Conservation (phyloP, 176 grass and related monocot genomes). For the Ananas comosus region DNA sequence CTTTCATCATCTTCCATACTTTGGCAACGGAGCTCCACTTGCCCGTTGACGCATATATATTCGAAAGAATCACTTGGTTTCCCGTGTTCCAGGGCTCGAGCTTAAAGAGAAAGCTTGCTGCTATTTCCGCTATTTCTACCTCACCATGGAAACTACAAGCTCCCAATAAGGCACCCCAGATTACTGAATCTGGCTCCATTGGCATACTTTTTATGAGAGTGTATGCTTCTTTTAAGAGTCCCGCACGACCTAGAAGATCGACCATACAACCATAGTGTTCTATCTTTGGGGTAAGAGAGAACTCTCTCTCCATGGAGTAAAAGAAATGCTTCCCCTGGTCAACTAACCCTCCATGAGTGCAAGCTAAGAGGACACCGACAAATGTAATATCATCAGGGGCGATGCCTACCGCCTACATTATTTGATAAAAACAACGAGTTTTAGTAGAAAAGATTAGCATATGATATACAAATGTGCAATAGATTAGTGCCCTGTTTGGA, state of each 20-base stretch:
- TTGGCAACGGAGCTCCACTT: conserved; percentile 48
- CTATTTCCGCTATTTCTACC: conserved; percentile 43
- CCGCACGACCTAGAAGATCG: conserved; percentile 57
- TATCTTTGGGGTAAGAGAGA: conserved; percentile 37
- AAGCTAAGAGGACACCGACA: conserved; percentile 53
- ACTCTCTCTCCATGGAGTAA: conserved; percentile 36
- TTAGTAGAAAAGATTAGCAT: too few relatives aligned
- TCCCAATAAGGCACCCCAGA: conserved; percentile 65
- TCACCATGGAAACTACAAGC: conserved; percentile 71
- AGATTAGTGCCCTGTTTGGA: too few relatives aligned
- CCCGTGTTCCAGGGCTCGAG: conserved; percentile 50
- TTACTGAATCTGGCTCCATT: conserved; percentile 53
- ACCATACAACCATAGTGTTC: conserved; percentile 73
- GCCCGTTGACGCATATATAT: conserved; percentile 52
- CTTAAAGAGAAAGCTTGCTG: conserved; percentile 20
- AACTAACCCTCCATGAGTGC: conserved; percentile 70
- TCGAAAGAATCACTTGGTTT: conserved; percentile 59
- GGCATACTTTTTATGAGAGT: conserved; percentile 47
- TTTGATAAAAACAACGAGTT: too few relatives aligned
- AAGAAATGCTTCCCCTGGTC: conserved; percentile 48
- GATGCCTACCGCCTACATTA: conserved; percentile 33
- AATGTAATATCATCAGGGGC: conserved; percentile 59
- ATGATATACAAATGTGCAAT: too few relatives aligned
- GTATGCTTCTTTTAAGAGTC: conserved; percentile 48
- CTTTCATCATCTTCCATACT: conserved; percentile 57